Base-by-base conservation (phyloP, 2,329 filamentous ascomycete species). In the Raffaelea albimanens region DNA sequence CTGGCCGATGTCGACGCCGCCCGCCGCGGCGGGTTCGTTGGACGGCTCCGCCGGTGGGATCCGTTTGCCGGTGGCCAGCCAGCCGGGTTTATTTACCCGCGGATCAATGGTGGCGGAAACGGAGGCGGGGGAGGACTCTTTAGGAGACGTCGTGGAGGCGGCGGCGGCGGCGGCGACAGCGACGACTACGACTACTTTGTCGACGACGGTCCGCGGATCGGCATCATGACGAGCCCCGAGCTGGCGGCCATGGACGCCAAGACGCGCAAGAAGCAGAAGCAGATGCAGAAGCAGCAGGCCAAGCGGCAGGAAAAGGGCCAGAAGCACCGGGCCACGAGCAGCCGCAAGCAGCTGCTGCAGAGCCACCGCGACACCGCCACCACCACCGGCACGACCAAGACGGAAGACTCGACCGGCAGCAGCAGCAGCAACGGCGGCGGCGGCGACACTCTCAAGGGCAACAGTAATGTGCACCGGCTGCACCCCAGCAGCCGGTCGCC, bases 1-100 rank as follows among this genome's bases (percentile, higher is more conserved):
- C 5, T 8, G 14, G 14, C 7, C 13, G 34, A 8, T 5, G 14
- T n/a, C 11, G 63, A 60, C 19, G 57, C 58, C 2, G 58, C 61
- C 3, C 60, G 59, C 34, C 10, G 49, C 10, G 16, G 19, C 29
- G 40, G 20, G n/a, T 38, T 21, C 33, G 13, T 34, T 10, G 40
- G 29, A 1, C 23, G 18, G 13, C 25, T 29, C 20, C 40, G 40
- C 33, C 60, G 59, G 45, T 71, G 67, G 69, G 72, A 72, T 36
- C 69, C 69, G 0, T 75, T 77, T 51, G 47, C 53, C 3, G 72
- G 72, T n/a, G 73, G 73, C 1, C 67, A 66, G 42, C 71, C 73
- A 0, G 73, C 73, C 2, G 73, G 73, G 0, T 76, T 76, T 52
- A 59, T 63, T 31, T 74, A 73, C 44, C 66, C 69, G 1, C 66